Evolutionary conservation across 2,329 filamentous ascomycete species (phyloP).

Genomic region (Orbilia javanica): DNA sequence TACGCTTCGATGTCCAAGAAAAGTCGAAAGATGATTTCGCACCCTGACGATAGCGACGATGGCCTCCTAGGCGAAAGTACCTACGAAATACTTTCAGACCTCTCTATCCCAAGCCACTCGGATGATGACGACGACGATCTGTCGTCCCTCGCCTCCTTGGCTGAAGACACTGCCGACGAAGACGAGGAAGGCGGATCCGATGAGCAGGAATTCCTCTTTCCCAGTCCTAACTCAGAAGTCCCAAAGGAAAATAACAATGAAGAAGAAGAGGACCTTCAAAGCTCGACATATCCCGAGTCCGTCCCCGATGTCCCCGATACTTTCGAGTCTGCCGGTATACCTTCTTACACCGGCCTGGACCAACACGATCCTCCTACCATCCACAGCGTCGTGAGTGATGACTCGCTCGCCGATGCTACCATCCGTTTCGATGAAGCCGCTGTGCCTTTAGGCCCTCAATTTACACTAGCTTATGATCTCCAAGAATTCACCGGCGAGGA

Average conservation of each 20-base stretch:
- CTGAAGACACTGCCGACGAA: slow-evolving; percentile 66
- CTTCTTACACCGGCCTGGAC: slow-evolving; percentile 47
- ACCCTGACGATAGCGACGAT: slow-evolving; percentile 62
- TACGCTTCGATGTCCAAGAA: slow-evolving; percentile 43
- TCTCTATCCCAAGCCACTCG: slow-evolving; percentile 65
- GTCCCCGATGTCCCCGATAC: slow-evolving; percentile 54
- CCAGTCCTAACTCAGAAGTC: slow-evolving; percentile 34
- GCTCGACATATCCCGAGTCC: slow-evolving; percentile 42
- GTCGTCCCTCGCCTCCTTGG: slow-evolving; percentile 64
- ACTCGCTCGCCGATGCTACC: slow-evolving; percentile 30
- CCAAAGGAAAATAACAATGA: slow-evolving; percentile 21
- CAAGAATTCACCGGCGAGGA: slow-evolving; percentile 38
- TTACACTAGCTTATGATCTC: slow-evolving; percentile 21
- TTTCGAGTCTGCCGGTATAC: slow-evolving; percentile 50
- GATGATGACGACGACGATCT: slow-evolving; percentile 66
- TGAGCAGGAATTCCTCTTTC: slow-evolving; percentile 45
- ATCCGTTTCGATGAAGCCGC: slow-evolving; percentile 41
- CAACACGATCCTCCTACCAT: slow-evolving; percentile 41
- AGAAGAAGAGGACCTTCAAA: slow-evolving; percentile 21
- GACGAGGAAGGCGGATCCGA: slow-evolving; percentile 59
- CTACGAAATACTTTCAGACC: slow-evolving; percentile 62
- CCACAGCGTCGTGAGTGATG: slow-evolving; percentile 32
- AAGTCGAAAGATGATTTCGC: slow-evolving; percentile 60
- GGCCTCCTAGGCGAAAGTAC: slow-evolving; percentile 61
- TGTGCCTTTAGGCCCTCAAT: slow-evolving; percentile 14